Conservation (phyloP, 768 basidiomycete genomes). For the Naganishia antarctica region DNA sequence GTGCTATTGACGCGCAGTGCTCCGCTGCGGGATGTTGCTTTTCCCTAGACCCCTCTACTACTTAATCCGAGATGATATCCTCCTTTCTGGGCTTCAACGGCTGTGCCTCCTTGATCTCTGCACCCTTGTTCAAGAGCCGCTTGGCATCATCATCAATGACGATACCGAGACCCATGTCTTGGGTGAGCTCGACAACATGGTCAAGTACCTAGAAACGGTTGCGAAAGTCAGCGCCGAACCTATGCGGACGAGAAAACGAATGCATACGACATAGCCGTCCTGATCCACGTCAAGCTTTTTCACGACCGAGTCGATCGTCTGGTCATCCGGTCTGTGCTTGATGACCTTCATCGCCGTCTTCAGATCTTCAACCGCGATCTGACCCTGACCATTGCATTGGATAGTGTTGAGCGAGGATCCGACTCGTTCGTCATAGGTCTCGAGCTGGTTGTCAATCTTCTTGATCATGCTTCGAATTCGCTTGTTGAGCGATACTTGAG, state of each 20-base stretch:
- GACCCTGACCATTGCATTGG: constrained; percentile 55
- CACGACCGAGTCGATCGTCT: constrained; percentile 77
- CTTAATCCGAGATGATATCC: constrained; percentile 68
- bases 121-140: constrained; percentile 59
- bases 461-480: constrained; percentile 92
- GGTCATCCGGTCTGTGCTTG: constrained; percentile 85
- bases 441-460: constrained; percentile 86
- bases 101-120: constrained; percentile 50
- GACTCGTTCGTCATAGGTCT: constrained; percentile 77
- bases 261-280: constrained; percentile 80
- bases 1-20: too few species aligned
- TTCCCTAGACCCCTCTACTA: background rate
- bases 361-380: constrained; percentile 81
- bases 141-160: constrained; percentile 79
- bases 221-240: constrained; percentile 1
- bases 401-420: constrained; percentile 51
- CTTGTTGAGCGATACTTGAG: constrained; percentile 77
- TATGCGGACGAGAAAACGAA: background rate
- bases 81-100: constrained; percentile 74
- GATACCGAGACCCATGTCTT: constrained; percentile 80
- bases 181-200: constrained; percentile 82
- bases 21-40: too few species aligned
- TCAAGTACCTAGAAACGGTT: constrained; percentile 59
- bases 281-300: constrained; percentile 93
- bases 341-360: constrained; percentile 87